A percentile compares a stretch with the other conserved stretches of the same genome.
These are phyloP conservation scores for Aspergillus cejpii DNA, from an alignment of 2,329 filamentous ascomycete genomes.

Conservation along the genomic window DNA sequence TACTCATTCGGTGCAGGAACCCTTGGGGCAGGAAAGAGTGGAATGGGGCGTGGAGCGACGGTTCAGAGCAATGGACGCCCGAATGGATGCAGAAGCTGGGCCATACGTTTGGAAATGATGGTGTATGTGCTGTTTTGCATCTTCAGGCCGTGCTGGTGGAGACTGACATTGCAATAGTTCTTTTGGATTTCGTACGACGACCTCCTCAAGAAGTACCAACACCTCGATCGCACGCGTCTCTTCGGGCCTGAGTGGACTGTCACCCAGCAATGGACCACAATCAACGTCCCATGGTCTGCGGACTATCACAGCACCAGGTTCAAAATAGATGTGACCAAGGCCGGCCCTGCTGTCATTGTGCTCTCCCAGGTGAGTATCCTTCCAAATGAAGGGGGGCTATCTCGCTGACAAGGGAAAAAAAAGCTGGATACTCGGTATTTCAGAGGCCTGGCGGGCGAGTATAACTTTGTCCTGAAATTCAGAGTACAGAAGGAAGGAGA, in stretches of 20 bases:
- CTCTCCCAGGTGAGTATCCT: constrained; percentile 44
- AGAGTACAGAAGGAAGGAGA: constrained; percentile 55
- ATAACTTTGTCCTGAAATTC: constrained; percentile 53
- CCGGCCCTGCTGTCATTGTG: constrained; percentile 52
- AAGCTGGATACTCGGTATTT: constrained; percentile 56
- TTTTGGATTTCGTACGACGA: constrained; percentile 58
- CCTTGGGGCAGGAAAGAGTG: constrained; percentile 78
- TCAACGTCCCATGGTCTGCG: constrained; percentile 55
- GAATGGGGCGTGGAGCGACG: constrained; percentile 75
- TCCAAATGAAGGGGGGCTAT: neutral
- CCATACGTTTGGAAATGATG: constrained; percentile 71
- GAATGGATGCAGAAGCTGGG: constrained; percentile 67
- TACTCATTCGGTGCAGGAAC: constrained; percentile 49
- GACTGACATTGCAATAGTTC: constrained; percentile 27
- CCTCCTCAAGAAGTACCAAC: constrained; percentile 52
- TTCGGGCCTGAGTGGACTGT: constrained; percentile 57
- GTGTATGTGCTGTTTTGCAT: constrained; percentile 34
- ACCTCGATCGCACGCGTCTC: constrained; percentile 55
- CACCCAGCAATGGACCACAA: constrained; percentile 55
- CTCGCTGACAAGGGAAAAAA: constrained; percentile 14
- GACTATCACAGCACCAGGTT: constrained; percentile 58
- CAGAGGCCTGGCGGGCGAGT: constrained; percentile 51
- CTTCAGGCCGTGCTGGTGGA: neutral
- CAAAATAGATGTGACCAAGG: constrained; percentile 47
- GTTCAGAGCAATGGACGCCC: constrained; percentile 75